These are phyloP conservation scores for Parsonsia alboflavescens DNA, from an alignment of 257 asterid genomes.

Conservation along the genomic window DNA sequence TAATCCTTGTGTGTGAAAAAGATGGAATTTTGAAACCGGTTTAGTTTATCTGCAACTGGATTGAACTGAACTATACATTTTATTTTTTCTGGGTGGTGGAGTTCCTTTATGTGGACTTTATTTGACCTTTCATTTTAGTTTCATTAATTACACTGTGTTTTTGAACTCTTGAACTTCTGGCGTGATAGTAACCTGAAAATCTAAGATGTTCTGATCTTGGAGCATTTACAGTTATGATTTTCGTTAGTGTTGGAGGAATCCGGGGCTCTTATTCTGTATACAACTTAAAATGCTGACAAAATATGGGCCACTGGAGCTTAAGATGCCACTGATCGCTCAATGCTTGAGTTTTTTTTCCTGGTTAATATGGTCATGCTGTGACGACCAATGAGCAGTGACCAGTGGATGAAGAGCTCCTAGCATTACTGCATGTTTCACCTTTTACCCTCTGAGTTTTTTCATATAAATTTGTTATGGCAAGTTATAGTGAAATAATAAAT, in stretches of 20 bases:
- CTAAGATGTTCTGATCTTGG: background rate
- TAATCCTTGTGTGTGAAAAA: background rate
- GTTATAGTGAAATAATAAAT: background rate
- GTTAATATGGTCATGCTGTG: background rate
- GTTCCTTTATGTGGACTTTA: background rate
- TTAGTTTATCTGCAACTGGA: background rate
- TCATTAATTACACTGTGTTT: background rate
- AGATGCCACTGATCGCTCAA: background rate
- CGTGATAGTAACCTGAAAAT: background rate
- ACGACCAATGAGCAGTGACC: background rate
- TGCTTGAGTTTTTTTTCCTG: background rate
- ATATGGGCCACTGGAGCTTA: background rate
- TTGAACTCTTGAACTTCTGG: background rate
- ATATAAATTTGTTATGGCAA: background rate
- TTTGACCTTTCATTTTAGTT: conserved; percentile 2
- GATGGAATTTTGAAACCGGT: background rate
- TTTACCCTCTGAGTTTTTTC: background rate
- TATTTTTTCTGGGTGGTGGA: background rate
- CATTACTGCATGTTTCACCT: background rate
- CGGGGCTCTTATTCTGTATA: background rate
- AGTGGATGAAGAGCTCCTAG: background rate
- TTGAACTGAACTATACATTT: background rate
- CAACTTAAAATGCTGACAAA: background rate
- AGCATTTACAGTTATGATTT: background rate
- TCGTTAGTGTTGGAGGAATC: background rate